Conservation (phyloP, 2,329 filamentous ascomycete genomes). For the Clonostachys rhizophaga region DNA sequence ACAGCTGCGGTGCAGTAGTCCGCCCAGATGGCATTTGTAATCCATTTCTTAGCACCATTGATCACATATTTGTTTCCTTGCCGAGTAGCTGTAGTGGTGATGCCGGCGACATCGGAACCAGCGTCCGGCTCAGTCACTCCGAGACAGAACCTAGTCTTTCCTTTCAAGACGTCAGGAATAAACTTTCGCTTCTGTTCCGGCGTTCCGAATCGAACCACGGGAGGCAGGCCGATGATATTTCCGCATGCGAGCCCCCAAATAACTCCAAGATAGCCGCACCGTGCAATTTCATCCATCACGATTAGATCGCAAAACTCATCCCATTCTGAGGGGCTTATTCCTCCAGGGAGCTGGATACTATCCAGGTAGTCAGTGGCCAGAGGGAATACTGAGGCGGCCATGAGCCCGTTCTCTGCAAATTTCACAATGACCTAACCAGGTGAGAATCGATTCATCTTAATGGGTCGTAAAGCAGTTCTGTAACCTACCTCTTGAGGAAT, state of each 20-base stretch:
- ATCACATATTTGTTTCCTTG: constrained; percentile 49
- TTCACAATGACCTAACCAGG: too few species aligned
- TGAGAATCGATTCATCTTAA: too few species aligned
- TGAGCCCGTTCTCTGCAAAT: neutral
- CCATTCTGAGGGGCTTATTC: constrained; percentile 37
- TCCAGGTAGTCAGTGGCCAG: neutral
- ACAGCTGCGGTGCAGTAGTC: constrained; percentile 59
- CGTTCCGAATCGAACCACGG: constrained; percentile 58
- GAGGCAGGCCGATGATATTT: constrained; percentile 58
- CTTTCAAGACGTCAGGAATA: constrained; percentile 3
- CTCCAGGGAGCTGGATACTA: neutral
- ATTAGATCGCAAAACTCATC: constrained; percentile 55
- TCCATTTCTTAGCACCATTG: constrained; percentile 65
- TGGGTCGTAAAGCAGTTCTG: neutral
- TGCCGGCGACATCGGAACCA: constrained; percentile 51
- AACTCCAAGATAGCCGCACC: constrained; percentile 49
- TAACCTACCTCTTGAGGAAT: neutral
- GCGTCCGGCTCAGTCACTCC: constrained; percentile 10
- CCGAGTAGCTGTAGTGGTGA: constrained; percentile 53
- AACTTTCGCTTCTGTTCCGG: constrained; percentile 39
- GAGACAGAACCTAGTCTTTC: constrained; percentile 7
- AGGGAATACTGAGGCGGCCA: constrained; percentile 2
- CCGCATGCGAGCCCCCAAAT: constrained; percentile 53
- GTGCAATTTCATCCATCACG: constrained; percentile 47
- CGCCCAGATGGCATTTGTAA: constrained; percentile 57